Evolutionary conservation across 179 eudicot species (phyloP).

Genomic region (Heliamphora ciliata): DNA sequence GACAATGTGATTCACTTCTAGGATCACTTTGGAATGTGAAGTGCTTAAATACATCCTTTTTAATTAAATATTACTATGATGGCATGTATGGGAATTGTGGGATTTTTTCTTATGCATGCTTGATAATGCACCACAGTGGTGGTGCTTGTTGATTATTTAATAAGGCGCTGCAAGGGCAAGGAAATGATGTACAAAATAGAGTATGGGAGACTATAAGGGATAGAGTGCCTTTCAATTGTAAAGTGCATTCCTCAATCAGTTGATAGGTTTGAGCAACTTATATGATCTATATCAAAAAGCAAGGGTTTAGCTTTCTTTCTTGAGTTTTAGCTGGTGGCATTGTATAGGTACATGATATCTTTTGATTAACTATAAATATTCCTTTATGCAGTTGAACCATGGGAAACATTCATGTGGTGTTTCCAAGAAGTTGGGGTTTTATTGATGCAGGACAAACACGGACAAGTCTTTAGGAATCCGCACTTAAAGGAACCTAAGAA

Average conservation of each 20-base stretch:
- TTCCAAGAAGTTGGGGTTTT: no score
- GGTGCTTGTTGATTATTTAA: conserved; percentile 7
- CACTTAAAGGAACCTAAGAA: no score
- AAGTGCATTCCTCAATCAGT: no score
- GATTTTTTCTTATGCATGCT: not conserved
- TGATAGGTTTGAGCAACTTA: not conserved
- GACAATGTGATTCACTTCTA: not conserved
- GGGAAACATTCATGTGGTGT: not conserved
- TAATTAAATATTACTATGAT: not conserved
- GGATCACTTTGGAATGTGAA: not conserved
- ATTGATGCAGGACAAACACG: no score
- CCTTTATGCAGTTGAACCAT: not conserved
- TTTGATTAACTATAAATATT: not conserved
- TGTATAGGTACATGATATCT: not conserved
- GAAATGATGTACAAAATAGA: not conserved
- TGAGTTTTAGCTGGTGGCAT: not conserved
- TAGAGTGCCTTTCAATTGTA: no score
- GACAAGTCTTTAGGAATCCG: no score
- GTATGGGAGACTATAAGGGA: not conserved
- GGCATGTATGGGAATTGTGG: not conserved
- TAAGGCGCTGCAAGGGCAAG: not conserved
- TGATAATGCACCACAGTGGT: not conserved
- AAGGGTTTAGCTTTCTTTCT: not conserved
- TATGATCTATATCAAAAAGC: not conserved
- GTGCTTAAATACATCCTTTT: not conserved